phyloP scores from a whole-genome alignment of 129 eudicot species.

The Silybum marianum region DNA sequence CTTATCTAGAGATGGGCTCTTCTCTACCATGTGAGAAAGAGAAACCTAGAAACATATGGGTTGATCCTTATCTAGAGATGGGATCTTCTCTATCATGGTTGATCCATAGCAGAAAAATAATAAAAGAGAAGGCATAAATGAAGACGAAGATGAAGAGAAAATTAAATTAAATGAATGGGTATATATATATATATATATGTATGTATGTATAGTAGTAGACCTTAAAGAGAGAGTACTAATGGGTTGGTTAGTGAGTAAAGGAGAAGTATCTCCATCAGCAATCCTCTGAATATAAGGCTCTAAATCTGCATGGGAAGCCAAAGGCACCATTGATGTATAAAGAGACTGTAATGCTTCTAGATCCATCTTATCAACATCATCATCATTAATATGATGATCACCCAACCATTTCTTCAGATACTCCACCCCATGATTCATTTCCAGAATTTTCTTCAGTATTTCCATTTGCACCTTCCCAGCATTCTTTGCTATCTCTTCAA shows the following conservation, averaged over 20 bases:
- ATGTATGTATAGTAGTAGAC: conserved; percentile 22
- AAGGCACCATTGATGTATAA: conserved; percentile 62
- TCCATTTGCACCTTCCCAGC: conserved; percentile 62
- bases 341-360: conserved; percentile 42
- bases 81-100: not conserved
- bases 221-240: conserved; percentile 76
- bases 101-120: not conserved
- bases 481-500: conserved; percentile 51
- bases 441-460: conserved; percentile 53
- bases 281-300: conserved; percentile 77
- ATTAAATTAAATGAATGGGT: not conserved
- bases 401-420: conserved; percentile 71
- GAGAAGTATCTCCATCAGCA: conserved; percentile 74
- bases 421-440: conserved; percentile 56
- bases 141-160: not conserved
- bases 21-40: too few species aligned
- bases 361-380: conserved; percentile 45
- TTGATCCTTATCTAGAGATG: not conserved
- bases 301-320: conserved; percentile 73
- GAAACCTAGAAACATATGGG: too few species aligned
- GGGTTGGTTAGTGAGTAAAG: conserved; percentile 67
- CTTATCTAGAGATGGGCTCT: not conserved
- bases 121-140: not conserved
- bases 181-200: not conserved
- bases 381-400: too few species aligned